phyloP scores from a whole-genome alignment of 805 yeast genomes.

The Yamadazyma sp. region DNA sequence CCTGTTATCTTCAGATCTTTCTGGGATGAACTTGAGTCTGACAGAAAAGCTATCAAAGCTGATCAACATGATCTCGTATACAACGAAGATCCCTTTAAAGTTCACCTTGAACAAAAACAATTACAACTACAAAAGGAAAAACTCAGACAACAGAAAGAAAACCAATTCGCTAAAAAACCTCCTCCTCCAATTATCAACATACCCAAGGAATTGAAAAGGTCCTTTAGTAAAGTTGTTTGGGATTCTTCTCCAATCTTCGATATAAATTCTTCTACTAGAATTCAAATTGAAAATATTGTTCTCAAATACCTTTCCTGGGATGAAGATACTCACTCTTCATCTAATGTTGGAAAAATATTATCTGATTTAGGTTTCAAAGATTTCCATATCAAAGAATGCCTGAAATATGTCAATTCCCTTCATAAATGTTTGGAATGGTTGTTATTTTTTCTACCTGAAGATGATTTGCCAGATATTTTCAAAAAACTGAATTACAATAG shows the following conservation, averaged over 20 bases:
- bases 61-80: constrained; percentile 51
- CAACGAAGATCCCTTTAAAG: constrained; percentile 72
- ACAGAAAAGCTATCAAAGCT: constrained; percentile 43
- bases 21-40: constrained; percentile 72
- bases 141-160: constrained; percentile 3
- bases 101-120: constrained; percentile 18
- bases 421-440: constrained; percentile 70
- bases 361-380: constrained; percentile 60
- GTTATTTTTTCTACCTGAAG: constrained; percentile 88
- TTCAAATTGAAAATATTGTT: constrained; percentile 49
- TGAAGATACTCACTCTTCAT: no score
- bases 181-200: not conserved
- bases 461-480: constrained; percentile 75
- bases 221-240: constrained; percentile 53
- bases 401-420: constrained; percentile 50
- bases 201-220: not conserved
- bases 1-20: constrained; percentile 78
- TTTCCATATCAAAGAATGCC: constrained; percentile 69
- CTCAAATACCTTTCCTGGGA: not conserved
- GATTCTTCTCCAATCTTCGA: constrained; percentile 65
- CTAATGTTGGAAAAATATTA: constrained; percentile 10
- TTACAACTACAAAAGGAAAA: constrained; percentile 8
- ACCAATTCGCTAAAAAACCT: constrained; percentile 1
- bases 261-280: constrained; percentile 61
- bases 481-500: constrained; percentile 56